phyloP scores from a whole-genome alignment of 371 early-diverging fungal genomes.

The Dinochytrium kinnereticum region DNA sequence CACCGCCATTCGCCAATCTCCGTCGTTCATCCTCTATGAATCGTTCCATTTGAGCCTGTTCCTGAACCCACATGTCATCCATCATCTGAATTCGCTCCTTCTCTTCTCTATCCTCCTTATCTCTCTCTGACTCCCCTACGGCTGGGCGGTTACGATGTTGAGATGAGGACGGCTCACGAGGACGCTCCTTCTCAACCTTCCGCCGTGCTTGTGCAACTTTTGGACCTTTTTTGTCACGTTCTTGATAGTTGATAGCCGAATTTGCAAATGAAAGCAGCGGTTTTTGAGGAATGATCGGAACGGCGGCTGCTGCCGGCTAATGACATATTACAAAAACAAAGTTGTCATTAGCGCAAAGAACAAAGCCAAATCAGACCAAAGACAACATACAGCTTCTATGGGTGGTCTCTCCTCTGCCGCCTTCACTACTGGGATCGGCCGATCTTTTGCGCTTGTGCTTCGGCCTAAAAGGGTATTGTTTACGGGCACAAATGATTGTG shows the following conservation, averaged over 20 bases:
- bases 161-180: background rate
- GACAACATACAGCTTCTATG: no score
- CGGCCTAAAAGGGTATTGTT: conserved; percentile 1
- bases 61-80: conserved; percentile 31
- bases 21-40: conserved; percentile 14
- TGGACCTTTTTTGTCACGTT: background rate
- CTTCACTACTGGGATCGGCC: background rate
- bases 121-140: conserved; percentile 12
- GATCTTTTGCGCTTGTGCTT: background rate
- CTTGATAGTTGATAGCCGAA: conserved; percentile 14
- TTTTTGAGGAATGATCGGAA: background rate
- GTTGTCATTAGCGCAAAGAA: no score
- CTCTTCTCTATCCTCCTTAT: background rate
- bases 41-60: conserved; percentile 10
- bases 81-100: conserved; percentile 7
- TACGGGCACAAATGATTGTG: background rate
- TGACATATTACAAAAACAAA: no score
- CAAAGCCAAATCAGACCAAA: no score
- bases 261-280: conserved; percentile 13
- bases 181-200: background rate
- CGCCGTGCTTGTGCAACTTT: background rate
- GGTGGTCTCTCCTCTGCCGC: conserved; percentile 1
- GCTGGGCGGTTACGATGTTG: background rate
- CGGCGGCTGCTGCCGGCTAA: background rate
- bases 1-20: conserved; percentile 7